A percentile compares a stretch with the other conserved stretches of the same genome.
Evolutionary conservation across 75 land plant genomes (phyloP).

Genomic region (Gnetum montanum): DNA sequence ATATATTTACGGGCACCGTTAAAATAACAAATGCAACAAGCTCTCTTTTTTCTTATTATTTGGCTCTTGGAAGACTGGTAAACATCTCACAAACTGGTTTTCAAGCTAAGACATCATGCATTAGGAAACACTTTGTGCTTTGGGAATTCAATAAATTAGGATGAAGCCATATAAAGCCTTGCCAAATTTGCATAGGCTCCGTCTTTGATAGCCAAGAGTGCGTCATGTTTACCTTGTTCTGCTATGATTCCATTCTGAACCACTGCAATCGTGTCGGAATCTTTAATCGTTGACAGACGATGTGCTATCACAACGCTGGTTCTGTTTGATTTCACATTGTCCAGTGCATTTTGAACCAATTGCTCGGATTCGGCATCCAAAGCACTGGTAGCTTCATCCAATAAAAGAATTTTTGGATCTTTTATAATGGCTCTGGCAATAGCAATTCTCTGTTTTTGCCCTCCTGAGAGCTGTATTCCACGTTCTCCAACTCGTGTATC

Average conservation of each 20-base stretch:
- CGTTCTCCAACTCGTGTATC: constrained; percentile 58
- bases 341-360: constrained; percentile 73
- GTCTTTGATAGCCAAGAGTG: constrained; percentile 28
- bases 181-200: constrained; percentile 60
- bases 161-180: constrained; percentile 35
- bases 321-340: constrained; percentile 52
- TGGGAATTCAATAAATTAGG: not conserved
- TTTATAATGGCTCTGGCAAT: constrained; percentile 75
- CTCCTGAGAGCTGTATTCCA: constrained; percentile 74
- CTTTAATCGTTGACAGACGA: constrained; percentile 67
- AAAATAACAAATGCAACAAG: no score
- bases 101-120: no score
- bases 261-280: constrained; percentile 64
- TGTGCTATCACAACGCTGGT: constrained; percentile 74
- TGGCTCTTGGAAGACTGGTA: no score
- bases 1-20: no score
- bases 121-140: no score
- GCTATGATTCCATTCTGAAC: constrained; percentile 59
- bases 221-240: constrained; percentile 75
- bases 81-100: no score
- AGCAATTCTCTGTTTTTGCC: constrained; percentile 78
- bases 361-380: constrained; percentile 76
- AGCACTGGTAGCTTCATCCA: constrained; percentile 81
- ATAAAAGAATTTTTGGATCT: constrained; percentile 50
- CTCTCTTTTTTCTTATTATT: no score